Percentiles rank a stretch among this genome's conserved stretches.
Evolutionary conservation across 495 filamentous ascomycete genomes (phyloP).

Genomic region (Oidiodendron maius): DNA sequence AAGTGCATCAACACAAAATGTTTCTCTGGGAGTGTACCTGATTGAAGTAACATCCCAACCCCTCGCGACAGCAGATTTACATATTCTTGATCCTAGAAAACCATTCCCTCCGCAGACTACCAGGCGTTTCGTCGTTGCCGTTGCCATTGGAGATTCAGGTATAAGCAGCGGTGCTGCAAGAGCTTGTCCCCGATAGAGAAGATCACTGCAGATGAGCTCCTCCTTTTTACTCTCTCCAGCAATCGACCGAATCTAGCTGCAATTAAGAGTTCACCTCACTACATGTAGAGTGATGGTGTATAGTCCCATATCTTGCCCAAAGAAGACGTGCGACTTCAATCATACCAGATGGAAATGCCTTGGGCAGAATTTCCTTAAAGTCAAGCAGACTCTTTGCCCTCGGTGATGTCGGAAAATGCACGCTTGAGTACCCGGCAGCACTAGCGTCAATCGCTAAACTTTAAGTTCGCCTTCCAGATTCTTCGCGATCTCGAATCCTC

Average conservation of each 20-base stretch:
- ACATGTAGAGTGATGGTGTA: too few species aligned
- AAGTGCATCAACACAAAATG: not conserved
- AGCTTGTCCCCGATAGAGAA: too few species aligned
- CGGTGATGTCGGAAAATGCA: not conserved
- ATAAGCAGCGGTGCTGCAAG: not conserved
- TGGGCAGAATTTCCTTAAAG: too few species aligned
- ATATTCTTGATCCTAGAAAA: constrained; percentile 92
- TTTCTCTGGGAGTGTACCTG: constrained; percentile 46
- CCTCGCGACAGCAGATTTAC: constrained; percentile 72
- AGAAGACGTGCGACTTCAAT: not conserved
- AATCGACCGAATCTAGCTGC: too few species aligned
- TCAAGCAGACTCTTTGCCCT: too few species aligned
- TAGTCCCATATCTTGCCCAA: too few species aligned
- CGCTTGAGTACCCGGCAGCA: not conserved
- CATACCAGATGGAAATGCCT: too few species aligned
- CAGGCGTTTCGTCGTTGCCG: constrained; percentile 54
- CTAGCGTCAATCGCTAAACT: not conserved
- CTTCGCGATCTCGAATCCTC: not conserved
- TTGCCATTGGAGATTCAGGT: constrained; percentile 26
- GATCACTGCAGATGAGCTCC: too few species aligned
- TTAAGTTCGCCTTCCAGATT: not conserved
- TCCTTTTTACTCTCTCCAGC: too few species aligned
- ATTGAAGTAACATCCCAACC: constrained; percentile 89
- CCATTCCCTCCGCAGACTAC: constrained; percentile 92
- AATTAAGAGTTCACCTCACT: too few species aligned